phyloP scores from a whole-genome alignment of 805 yeast species.

The Nakazawaea holstii region DNA sequence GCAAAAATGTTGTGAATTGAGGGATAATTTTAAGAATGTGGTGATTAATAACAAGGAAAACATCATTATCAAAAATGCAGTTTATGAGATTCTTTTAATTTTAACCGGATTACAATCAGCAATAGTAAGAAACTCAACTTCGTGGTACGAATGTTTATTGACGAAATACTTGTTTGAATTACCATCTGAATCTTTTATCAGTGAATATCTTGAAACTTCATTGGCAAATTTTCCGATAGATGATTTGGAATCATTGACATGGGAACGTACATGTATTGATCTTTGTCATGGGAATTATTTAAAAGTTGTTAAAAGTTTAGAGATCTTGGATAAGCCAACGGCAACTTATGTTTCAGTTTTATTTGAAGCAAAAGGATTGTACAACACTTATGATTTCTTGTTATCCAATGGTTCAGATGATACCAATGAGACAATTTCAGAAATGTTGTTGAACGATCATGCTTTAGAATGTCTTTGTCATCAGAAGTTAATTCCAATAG shows the following conservation, averaged over 20 bases:
- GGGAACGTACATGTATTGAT: slow-evolving; percentile 54
- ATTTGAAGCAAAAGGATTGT: slow-evolving; percentile 58
- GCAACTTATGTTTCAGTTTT: slow-evolving; percentile 58
- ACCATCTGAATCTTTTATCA: slow-evolving; percentile 40
- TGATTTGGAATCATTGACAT: slow-evolving; percentile 22
- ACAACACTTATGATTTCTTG: slow-evolving; percentile 31
- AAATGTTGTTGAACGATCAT: slow-evolving; percentile 48
- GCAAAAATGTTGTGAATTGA: slow-evolving; percentile 39
- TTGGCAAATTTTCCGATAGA: slow-evolving; percentile 29
- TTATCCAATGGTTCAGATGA: slow-evolving; percentile 11
- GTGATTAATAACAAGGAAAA: slow-evolving; percentile 15
- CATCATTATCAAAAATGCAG: slow-evolving; percentile 26
- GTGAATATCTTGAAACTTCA: slow-evolving; percentile 35
- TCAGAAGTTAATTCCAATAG: slow-evolving; percentile 57
- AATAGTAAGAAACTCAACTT: slow-evolving; percentile 43
- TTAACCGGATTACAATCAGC: slow-evolving; percentile 42
- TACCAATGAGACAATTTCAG: slow-evolving; percentile 31
- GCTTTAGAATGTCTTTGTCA: slow-evolving; percentile 49
- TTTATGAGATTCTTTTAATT: slow-evolving; percentile 36
- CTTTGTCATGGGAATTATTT: slow-evolving; percentile 51
- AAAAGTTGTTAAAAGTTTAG: slow-evolving; percentile 52
- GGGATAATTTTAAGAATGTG: slow-evolving; percentile 32
- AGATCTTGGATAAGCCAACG: slow-evolving; percentile 55
- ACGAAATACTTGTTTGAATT: slow-evolving; percentile 44
- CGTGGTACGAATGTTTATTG: slow-evolving; percentile 65